These are phyloP conservation scores for Carex pumila DNA, from an alignment of 176 grass and related monocot species.

Conservation along the genomic window DNA sequence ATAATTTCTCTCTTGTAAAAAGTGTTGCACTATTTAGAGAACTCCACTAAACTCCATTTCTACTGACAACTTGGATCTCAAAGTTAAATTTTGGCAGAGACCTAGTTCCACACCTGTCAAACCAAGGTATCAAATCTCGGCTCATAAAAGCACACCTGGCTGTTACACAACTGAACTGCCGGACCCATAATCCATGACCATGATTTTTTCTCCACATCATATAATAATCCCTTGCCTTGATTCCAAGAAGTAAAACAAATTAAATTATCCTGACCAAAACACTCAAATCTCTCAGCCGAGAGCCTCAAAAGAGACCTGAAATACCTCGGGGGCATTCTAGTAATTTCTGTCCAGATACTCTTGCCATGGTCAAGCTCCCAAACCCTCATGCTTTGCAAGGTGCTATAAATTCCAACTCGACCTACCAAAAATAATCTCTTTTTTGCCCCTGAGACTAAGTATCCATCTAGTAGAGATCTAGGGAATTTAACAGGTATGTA, in stretches of 20 bases:
- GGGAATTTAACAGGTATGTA: slow-evolving; percentile 93
- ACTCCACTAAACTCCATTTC: background rate
- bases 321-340: slow-evolving; percentile 89
- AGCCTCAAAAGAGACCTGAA: slow-evolving; percentile 76
- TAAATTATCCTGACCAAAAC: slow-evolving; percentile 95
- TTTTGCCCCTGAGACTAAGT: slow-evolving; percentile 72
- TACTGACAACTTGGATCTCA: background rate
- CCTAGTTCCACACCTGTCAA: slow-evolving; percentile 18
- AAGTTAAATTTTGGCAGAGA: background rate
- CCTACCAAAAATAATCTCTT: slow-evolving; percentile 76
- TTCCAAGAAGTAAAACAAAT: slow-evolving; percentile 99
- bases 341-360: slow-evolving; percentile 78
- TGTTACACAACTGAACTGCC: slow-evolving; percentile 82
- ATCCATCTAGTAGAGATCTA: slow-evolving; percentile 84
- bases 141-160: slow-evolving; percentile 88
- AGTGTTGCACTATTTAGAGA: background rate
- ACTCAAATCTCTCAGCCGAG: slow-evolving; percentile 93
- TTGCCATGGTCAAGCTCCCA: slow-evolving; percentile 95
- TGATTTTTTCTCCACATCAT: slow-evolving; percentile 78
- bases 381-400: slow-evolving; percentile 87
- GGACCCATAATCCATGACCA: slow-evolving; percentile 92
- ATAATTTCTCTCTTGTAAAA: background rate
- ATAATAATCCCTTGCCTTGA: slow-evolving; percentile 89
- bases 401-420: slow-evolving; percentile 88
- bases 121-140: slow-evolving; percentile 73